Evolutionary conservation across 2,329 filamentous ascomycete species (phyloP).

Genomic region (Xylariaceae sp.): DNA sequence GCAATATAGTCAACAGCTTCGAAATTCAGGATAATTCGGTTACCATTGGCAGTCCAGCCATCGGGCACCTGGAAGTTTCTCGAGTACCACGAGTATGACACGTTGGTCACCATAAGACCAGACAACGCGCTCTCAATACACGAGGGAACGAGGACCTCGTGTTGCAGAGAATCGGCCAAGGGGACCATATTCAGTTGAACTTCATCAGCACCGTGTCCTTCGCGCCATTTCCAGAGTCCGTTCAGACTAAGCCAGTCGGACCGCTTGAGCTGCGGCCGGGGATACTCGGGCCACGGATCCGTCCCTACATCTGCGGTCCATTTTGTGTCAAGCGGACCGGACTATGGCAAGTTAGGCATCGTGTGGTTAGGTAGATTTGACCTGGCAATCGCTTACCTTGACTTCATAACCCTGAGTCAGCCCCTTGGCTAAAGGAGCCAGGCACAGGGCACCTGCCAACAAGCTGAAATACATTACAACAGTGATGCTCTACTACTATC

Average conservation of each 20-base stretch:
- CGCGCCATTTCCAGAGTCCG: conserved; percentile 52
- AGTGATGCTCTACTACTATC: no score
- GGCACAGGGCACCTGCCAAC: no score
- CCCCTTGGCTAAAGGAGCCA: no score
- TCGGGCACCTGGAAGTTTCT: conserved; percentile 47
- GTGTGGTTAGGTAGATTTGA: not conserved
- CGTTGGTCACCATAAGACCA: conserved; percentile 39
- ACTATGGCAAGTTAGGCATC: no score
- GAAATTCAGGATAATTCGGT: conserved; percentile 48
- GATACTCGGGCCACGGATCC: conserved; percentile 48
- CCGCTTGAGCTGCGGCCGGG: conserved; percentile 51
- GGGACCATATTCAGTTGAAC: not conserved
- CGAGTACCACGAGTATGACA: conserved; percentile 44
- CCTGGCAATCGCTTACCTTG: not conserved
- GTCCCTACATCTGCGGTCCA: no score
- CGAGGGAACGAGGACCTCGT: conserved; percentile 16
- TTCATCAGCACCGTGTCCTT: conserved; percentile 22
- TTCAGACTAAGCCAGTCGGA: conserved; percentile 53
- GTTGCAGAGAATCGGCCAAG: not conserved
- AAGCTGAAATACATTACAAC: no score
- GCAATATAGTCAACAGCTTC: conserved; percentile 56
- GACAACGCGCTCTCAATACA: conserved; percentile 37
- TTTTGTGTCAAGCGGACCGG: no score
- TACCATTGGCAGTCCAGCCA: conserved; percentile 35
- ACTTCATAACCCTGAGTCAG: not conserved